phyloP scores from a whole-genome alignment of 345 rosid species.

The Eucalyptus virginea region DNA sequence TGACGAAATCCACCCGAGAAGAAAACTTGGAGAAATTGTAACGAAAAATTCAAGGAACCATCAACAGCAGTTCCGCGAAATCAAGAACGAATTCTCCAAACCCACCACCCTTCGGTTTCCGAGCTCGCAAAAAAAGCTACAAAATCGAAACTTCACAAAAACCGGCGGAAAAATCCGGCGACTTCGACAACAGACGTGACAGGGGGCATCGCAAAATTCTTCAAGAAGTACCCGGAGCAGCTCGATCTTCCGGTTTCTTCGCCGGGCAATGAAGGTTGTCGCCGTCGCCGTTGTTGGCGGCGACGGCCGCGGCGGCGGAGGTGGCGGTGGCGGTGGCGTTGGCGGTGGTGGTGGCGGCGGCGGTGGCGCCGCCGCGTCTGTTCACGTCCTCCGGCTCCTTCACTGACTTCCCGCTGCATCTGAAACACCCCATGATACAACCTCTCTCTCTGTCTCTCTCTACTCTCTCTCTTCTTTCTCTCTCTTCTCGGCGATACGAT shows the following conservation, averaged over 20 bases:
- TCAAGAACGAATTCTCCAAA: background rate
- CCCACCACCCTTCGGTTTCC: background rate
- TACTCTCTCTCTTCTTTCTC: background rate
- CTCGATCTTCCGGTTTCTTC: conserved; percentile 18
- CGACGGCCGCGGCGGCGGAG: background rate
- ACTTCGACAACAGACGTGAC: background rate
- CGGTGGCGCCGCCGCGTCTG: background rate
- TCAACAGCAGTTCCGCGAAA: background rate
- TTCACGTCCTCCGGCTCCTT: conserved; percentile 13
- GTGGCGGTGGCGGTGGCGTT: background rate
- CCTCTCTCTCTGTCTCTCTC: background rate
- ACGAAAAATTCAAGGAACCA: background rate
- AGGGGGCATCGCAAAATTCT: background rate
- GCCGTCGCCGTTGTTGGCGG: background rate
- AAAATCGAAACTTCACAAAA: background rate
- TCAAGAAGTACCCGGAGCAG: background rate
- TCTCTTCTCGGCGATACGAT: background rate
- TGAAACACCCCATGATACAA: conserved; percentile 55
- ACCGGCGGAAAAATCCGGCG: background rate
- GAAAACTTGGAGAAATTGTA: background rate
- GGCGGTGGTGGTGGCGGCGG: background rate
- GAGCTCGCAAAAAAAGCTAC: background rate
- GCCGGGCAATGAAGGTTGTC: conserved; percentile 22
- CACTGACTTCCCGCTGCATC: conserved; percentile 27
- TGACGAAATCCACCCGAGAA: background rate